phyloP scores from a whole-genome alignment of 2,329 filamentous ascomycete genomes.

The Waltergamsia citrina region DNA sequence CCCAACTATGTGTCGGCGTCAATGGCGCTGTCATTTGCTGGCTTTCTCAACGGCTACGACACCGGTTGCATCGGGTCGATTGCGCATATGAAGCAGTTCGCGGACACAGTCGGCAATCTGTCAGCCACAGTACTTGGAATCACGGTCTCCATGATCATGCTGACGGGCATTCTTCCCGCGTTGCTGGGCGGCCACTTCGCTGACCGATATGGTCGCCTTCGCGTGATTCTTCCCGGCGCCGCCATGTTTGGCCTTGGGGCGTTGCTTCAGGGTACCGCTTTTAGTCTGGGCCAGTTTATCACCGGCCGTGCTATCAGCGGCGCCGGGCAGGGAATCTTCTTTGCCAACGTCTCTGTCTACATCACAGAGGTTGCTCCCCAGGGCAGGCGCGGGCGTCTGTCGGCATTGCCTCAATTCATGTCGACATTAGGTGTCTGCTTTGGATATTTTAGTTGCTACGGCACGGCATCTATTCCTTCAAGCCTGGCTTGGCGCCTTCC shows the following conservation, averaged over 20 bases:
- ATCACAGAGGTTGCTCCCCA: constrained; percentile 52
- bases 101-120: constrained; percentile 28
- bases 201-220: constrained; percentile 37
- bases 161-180: constrained; percentile 47
- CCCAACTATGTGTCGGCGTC: constrained; percentile 22
- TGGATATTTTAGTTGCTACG: constrained; percentile 54
- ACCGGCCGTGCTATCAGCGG: constrained; percentile 45
- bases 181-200: constrained; percentile 46
- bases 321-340: constrained; percentile 47
- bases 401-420: constrained; percentile 42
- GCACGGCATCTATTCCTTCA: constrained; percentile 32
- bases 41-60: constrained; percentile 25
- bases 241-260: constrained; percentile 42
- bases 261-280: constrained; percentile 37
- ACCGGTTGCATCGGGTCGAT: constrained; percentile 24
- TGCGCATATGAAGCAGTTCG: constrained; percentile 21
- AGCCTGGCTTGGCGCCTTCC: constrained; percentile 47
- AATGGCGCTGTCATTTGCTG: constrained; percentile 18
- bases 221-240: constrained; percentile 24
- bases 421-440: constrained; percentile 37
- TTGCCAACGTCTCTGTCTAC: constrained; percentile 48
- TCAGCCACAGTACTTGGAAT: constrained; percentile 45
- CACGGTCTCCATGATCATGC: constrained; percentile 48
- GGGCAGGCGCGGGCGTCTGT: constrained; percentile 36
- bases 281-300: constrained; percentile 40